Evolutionary conservation across 495 filamentous ascomycete genomes (phyloP), one percentile per base, ranked within the genome.

Genomic region (Cryomyces minteri): DNA sequence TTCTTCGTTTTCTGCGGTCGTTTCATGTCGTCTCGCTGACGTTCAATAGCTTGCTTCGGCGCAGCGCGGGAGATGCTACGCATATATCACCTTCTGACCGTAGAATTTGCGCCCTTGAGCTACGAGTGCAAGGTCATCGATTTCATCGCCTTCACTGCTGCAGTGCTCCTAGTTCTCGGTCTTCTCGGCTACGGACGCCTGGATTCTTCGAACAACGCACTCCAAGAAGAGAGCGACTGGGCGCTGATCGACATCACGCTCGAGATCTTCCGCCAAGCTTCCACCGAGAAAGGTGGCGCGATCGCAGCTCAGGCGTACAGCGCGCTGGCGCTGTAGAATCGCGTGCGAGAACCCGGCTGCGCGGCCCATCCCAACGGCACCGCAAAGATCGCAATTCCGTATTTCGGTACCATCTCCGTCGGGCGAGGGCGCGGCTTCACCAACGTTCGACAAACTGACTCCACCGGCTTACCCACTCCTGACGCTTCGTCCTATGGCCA

Each of bases 101-200:
- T 32, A 44, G 57, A 5, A 51, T 45, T 4, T 51, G 54, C 18
- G 54, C 48, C 5, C 54, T 52, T 8, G 55, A 57, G 30, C 58
- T 67, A 64, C 46, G 47, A 67, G 31, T 73, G 72, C 59, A 72
- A 74, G 41, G 51, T 71, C 12, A 56, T 69, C 25, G 72, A 76
- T 48, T 76, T 74, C 45, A 58, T 72, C 48, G 69, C 61, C 8
- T 75, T 76, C 53, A 73, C 63, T 0, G 60, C 65, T 9, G 62
- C 69, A 4, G 63, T 74, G 48, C 52, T 73, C 7, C 49, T 76
- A 18, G 51, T 71, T 12, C 58, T 74, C 10, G 62, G 71, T 32
- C 51, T 72, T 7, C 49, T 71, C 34, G 65, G 65, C 12, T 62
- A 63, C 42, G 65, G 55, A 12, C 30, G 32, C n/a, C 51, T 12